Base-by-base conservation (phyloP, 345 rosid genomes). In the Aquilaria malaccensis region DNA sequence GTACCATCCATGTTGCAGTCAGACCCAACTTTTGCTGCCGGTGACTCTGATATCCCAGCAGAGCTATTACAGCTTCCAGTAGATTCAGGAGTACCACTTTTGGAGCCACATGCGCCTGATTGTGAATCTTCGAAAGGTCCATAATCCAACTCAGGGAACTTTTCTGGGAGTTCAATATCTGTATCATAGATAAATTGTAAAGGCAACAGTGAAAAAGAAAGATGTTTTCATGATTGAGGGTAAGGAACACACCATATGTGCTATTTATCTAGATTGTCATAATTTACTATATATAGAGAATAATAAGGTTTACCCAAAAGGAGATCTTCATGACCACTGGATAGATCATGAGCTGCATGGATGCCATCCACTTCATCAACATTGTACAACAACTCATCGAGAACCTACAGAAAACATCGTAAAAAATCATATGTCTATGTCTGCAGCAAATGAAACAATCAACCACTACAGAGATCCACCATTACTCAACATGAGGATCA, bases 301-400 rank as follows among this genome's bases (percentile, higher is more conserved):
- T 49, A 59, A 59, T 22, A 41, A 32, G 43, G 29, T 51, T 70
- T 70, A 87, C 88, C 92, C 67, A 76, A 76, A 66, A 72, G 80
- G 65, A 76, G 67, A 76, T 71, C 79, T 71, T 77, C 80, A 64
- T 77, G 79, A 43, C 64, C 74, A 56, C 74, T 74, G 50, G 87
- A 72, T 32, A 76, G 81, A 58, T 80, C 74, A 11, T 76, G 65
- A 11, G 87, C 79, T 13, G 83, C 88, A 65, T 80, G 80, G 72
- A 83, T 60, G 72, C 83, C 85, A 64, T 86, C 94, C 59, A 80
- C 83, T 71, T 83, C 89, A 60, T 79, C 82, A 70, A 86, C 78
- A 58, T 72, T 91, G 63, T 81, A 89, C 41, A 88, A 81, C 76
- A 83, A 56, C 54, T 88, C 95, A 66, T 91, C 90, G 60, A 88